Conservation (phyloP, 2,329 filamentous ascomycete genomes). For the Aureobasidium namibiae region DNA sequence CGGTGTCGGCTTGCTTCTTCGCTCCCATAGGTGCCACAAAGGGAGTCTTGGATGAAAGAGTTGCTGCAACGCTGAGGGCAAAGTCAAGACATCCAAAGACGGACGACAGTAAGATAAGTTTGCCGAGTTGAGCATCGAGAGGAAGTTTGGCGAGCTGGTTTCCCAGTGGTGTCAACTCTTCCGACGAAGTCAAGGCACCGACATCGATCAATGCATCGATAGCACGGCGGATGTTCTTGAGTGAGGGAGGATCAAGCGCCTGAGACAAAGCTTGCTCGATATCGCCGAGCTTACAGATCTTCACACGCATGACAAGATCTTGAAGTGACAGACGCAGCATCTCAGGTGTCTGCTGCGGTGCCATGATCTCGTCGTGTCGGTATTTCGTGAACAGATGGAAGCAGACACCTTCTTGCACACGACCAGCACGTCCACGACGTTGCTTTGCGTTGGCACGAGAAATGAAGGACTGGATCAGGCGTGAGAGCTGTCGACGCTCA, state of each 20-base stretch:
- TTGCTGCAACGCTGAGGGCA: constrained; percentile 82
- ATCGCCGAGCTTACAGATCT: constrained; percentile 91
- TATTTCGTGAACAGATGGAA: constrained; percentile 93
- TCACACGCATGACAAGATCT: constrained; percentile 89
- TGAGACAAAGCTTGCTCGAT: constrained; percentile 84
- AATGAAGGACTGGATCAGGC: constrained; percentile 89
- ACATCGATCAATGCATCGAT: constrained; percentile 92
- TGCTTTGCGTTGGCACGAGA: constrained; percentile 94
- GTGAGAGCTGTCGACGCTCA: constrained; percentile 81
- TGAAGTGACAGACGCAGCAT: constrained; percentile 91
- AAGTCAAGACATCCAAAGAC: constrained; percentile 90
- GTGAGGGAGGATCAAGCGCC: constrained; percentile 80
- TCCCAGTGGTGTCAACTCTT: constrained; percentile 82
- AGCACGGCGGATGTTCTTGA: constrained; percentile 86
- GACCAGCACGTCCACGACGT: constrained; percentile 82
- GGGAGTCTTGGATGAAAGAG: constrained; percentile 88
- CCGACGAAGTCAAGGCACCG: constrained; percentile 69
- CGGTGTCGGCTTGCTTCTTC: constrained; percentile 70
- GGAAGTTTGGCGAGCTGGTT: constrained; percentile 80
- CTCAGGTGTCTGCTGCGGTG: constrained; percentile 90
- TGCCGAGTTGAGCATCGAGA: constrained; percentile 88
- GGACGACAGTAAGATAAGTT: constrained; percentile 77
- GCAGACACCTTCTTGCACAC: constrained; percentile 89
- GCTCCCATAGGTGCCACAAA: constrained; percentile 83
- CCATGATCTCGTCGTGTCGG: constrained; percentile 74